A percentile compares a stretch with the other conserved stretches of the same genome.
These are phyloP conservation scores for Papiliotrema terrestris DNA, from an alignment of 1,284 basidiomycete species.

Conservation along the genomic window DNA sequence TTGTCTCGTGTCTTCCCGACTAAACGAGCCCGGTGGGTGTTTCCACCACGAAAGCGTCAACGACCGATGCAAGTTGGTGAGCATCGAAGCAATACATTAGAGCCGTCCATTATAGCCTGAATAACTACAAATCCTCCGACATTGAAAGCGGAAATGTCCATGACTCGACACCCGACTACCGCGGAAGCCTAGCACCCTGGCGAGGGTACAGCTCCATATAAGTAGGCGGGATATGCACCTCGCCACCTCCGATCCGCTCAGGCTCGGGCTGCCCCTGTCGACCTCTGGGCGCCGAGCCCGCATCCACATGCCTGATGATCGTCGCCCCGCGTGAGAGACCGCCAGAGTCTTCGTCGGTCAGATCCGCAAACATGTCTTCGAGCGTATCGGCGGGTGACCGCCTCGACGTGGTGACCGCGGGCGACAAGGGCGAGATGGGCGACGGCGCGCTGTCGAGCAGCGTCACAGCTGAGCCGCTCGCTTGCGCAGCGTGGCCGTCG, in stretches of 20 bases:
- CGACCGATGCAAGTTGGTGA: too few species aligned
- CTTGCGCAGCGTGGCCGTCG: neutral
- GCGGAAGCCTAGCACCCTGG: neutral
- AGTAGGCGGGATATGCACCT: constrained; percentile 3
- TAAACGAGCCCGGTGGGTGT: too few species aligned
- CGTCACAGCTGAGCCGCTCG: neutral
- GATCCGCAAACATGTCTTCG: neutral
- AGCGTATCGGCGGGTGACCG: neutral
- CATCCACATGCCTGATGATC: constrained; percentile 1
- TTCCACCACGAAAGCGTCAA: too few species aligned
- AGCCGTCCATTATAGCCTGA: too few species aligned
- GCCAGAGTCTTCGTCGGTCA: neutral
- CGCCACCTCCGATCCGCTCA: neutral
- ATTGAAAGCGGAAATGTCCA: too few species aligned
- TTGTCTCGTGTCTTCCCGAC: too few species aligned
- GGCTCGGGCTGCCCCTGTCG: neutral
- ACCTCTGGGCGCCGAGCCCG: neutral
- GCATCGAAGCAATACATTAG: too few species aligned
- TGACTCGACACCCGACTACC: too few species aligned
- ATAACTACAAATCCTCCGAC: too few species aligned
- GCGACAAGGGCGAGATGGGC: neutral
- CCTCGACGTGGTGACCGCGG: neutral
- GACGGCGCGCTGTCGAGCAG: neutral
- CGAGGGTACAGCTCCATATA: constrained; percentile 6
- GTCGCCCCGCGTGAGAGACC: neutral